phyloP scores from a whole-genome alignment of 78 protist genomes.

The Dictyostelium intermedium region DNA sequence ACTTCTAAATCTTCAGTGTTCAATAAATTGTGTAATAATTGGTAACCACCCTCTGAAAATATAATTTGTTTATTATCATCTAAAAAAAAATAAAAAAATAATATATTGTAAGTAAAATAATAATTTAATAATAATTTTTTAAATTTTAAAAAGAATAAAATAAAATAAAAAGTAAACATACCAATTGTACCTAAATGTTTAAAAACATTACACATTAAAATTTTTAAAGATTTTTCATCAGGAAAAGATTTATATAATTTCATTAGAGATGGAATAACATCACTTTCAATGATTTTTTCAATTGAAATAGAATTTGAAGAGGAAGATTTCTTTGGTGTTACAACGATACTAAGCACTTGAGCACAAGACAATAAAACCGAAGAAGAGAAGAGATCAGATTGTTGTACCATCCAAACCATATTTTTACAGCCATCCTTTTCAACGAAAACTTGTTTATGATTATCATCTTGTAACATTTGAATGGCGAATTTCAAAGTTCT shows the following conservation, averaged over 20 bases:
- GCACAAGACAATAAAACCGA: conserved; percentile 45
- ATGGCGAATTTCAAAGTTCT: conserved; percentile 24
- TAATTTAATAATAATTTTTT: no score
- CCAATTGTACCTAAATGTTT: conserved; percentile 33
- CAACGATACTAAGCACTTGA: conserved; percentile 48
- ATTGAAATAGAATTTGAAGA: conserved; percentile 7
- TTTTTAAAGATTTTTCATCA: conserved; percentile 41
- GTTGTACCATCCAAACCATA: conserved; percentile 45
- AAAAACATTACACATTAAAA: conserved; percentile 56
- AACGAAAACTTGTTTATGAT: conserved; percentile 42
- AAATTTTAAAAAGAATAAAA: not conserved
- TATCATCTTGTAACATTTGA: conserved; percentile 31
- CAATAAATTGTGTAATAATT: conserved; percentile 32
- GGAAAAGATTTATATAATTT: conserved; percentile 46
- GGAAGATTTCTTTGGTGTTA: conserved; percentile 20
- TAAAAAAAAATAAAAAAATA: not conserved
- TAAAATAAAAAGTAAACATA: not conserved
- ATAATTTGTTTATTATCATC: conserved; percentile 66
- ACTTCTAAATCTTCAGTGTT: conserved; percentile 9
- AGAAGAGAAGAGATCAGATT: conserved; percentile 29
- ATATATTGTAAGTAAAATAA: not conserved
- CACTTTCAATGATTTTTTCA: conserved; percentile 54
- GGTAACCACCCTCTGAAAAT: conserved; percentile 67
- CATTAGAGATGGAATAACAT: conserved; percentile 60
- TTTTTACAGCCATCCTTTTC: conserved; percentile 56